Conservation (phyloP, 345 rosid species). For the Rubroshorea leprosula region DNA sequence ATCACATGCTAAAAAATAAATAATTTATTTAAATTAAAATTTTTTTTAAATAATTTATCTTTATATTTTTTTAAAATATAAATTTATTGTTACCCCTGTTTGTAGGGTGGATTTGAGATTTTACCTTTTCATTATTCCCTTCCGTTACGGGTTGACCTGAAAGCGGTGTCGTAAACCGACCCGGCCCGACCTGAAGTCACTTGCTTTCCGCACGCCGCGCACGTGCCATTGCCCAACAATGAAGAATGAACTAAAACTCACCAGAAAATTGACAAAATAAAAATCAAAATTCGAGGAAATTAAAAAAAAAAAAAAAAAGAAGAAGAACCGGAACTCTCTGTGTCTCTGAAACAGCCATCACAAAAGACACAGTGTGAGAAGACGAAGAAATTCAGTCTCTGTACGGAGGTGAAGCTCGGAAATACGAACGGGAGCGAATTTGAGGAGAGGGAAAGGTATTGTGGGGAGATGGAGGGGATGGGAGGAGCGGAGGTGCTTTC, state of each 20-base stretch:
- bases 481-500: background rate
- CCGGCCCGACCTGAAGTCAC: slow-evolving; percentile 9
- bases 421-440: slow-evolving; percentile 1
- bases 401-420: slow-evolving; percentile 16
- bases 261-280: slow-evolving; percentile 23
- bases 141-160: background rate
- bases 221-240: slow-evolving; percentile 23
- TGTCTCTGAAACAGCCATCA: no score
- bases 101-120: no score
- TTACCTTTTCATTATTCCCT: no score
- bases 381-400: slow-evolving; percentile 4
- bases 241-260: slow-evolving; percentile 22
- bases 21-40: no score
- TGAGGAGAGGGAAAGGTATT: slow-evolving; percentile 7
- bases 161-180: background rate
- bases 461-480: background rate
- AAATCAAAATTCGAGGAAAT: slow-evolving; percentile 1
- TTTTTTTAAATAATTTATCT: no score
- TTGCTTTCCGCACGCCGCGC: slow-evolving; percentile 23
- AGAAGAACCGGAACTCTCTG: slow-evolving; percentile 25
- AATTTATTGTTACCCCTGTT: no score
- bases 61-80: no score
- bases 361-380: background rate
- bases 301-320: slow-evolving; percentile 12
- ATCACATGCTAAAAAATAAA: no score